Evolutionary conservation across 257 asterid species (phyloP), one percentile per base, ranked within the genome.

Genomic region (Solanum stenotomum): DNA sequence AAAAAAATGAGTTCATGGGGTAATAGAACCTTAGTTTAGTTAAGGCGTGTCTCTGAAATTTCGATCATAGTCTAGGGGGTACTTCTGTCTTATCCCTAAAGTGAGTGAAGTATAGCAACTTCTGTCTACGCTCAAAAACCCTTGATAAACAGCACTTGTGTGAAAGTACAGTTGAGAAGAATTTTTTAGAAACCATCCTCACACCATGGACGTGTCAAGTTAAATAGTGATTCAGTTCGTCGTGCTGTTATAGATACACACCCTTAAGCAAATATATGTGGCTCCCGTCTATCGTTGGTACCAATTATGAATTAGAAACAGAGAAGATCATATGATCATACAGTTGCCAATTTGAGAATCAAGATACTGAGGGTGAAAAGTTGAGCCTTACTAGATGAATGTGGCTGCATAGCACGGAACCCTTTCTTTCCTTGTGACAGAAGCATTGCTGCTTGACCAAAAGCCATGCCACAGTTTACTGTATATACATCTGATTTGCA

Each of bases 361-460:
- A 87, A 65, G 38, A 88, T 82, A 5, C 22, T 67, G 76, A 46
- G 40, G 6, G 76, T 18, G 44, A 87, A 35, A 72, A 38, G 37
- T 49, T 18, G 81, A 85, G 87, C 90, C 96, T 94, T 94, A 96
- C 99, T 96, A 84, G 95, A 92, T 84, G 96, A 87, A 88, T 93
- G 89, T 71, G 98, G 98, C 92, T 90, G 98, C 85, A 94, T 49
- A 68, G 93, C 98, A 74, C 98, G 99, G 89, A 90, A 89, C 27
- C 99, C 99, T 89, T 93, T 95, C 40, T 91, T 89, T 90, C 99
- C 99, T 86, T 94, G 93, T 85, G 97, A 89, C 52, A 96, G 90
- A 93, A 96, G 98, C 98, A 96, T 95, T 61, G 96, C 99, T 38
- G 99, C 99, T 94, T 96, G 99, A 89, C 99, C 99, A 85, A 88